phyloP scores from a whole-genome alignment of 177 flowering plant species.

The Vitis hybrid region DNA sequence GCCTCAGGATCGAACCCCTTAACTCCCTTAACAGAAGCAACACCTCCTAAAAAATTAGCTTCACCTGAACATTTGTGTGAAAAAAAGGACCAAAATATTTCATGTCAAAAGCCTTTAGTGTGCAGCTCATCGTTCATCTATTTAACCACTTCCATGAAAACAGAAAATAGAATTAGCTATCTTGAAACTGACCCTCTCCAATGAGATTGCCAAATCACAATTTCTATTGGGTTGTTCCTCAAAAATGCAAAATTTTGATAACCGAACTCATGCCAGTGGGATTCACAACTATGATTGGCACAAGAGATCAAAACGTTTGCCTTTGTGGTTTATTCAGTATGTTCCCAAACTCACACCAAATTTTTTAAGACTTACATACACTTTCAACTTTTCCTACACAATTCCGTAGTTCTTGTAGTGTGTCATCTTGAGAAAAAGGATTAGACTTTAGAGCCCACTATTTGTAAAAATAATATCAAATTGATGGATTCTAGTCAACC shows the following conservation, averaged over 20 bases:
- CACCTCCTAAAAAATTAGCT: constrained; percentile 96
- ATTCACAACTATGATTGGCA: too few species aligned
- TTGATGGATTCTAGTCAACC: too few species aligned
- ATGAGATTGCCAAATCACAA: background rate
- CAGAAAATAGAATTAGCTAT: background rate
- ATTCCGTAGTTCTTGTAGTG: too few species aligned
- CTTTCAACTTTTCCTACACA: too few species aligned
- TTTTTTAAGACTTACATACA: too few species aligned
- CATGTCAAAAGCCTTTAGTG: background rate
- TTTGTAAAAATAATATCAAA: too few species aligned
- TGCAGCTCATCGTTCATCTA: background rate
- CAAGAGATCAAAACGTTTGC: too few species aligned
- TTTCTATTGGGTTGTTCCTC: background rate
- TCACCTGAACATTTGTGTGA: constrained; percentile 55
- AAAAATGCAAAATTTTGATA: background rate
- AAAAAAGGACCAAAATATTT: background rate
- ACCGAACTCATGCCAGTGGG: background rate
- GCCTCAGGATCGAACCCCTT: constrained; percentile 62
- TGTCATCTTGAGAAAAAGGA: too few species aligned
- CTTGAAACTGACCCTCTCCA: background rate
- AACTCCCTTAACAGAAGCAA: constrained; percentile 83
- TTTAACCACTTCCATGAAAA: background rate
- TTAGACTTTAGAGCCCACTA: too few species aligned
- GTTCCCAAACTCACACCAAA: too few species aligned
- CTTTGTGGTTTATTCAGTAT: too few species aligned